These are phyloP conservation scores for Candida morakotiae DNA, from an alignment of 805 yeast species.

Conservation along the genomic window DNA sequence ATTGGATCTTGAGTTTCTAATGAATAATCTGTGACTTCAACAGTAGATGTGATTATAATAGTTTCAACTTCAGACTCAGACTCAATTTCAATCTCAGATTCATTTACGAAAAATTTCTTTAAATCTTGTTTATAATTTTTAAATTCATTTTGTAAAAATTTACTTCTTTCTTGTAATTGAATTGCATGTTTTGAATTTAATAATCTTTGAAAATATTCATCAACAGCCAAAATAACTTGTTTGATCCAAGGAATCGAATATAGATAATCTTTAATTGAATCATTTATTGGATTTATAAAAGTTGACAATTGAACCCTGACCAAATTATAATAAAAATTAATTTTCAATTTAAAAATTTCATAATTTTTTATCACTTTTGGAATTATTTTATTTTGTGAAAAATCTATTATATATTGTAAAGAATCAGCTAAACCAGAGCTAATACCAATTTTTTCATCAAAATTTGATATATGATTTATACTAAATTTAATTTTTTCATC, in stretches of 20 bases:
- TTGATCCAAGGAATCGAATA: slow-evolving; percentile 5
- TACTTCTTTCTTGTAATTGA: slow-evolving; percentile 18
- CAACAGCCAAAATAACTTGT: slow-evolving; percentile 1
- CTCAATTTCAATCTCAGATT: too few relatives aligned
- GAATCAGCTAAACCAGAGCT: slow-evolving; percentile 1
- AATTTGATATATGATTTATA: neutral
- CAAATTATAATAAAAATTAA: neutral
- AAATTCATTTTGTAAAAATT: slow-evolving; percentile 23
- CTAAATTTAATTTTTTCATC: slow-evolving; percentile 2
- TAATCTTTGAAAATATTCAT: slow-evolving; percentile 6
- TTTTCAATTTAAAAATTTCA: neutral
- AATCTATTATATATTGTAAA: slow-evolving; percentile 1
- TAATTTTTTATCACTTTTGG: neutral
- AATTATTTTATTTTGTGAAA: neutral
- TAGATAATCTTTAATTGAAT: neutral
- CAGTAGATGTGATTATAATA: slow-evolving; percentile 20
- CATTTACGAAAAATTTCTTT: slow-evolving; percentile 5
- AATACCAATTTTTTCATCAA: neutral
- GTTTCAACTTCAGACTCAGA: too few relatives aligned
- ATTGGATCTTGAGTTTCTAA: slow-evolving; percentile 11
- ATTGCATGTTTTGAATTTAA: slow-evolving; percentile 6
- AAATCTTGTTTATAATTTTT: slow-evolving; percentile 15
- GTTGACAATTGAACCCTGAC: neutral
- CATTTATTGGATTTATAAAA: neutral
- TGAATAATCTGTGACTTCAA: slow-evolving; percentile 14